Evolutionary conservation across 768 basidiomycete species (phyloP), one percentile per base, ranked within the genome.

Genomic region (Calocera viscosa): DNA sequence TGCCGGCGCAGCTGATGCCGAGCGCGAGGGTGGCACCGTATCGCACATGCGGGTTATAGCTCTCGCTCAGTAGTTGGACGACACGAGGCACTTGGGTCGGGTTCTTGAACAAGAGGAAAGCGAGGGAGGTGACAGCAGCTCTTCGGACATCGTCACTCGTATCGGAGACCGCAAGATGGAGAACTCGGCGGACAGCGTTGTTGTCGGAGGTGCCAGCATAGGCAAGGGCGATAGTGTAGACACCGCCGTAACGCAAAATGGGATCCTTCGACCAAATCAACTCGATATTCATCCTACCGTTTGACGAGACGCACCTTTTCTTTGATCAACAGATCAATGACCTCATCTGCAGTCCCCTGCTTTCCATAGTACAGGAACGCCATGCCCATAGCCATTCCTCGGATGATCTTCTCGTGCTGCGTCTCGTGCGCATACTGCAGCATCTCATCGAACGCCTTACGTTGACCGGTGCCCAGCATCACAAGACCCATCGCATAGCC

Each of bases 401-500:
- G 88, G 66, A 98, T 98, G 73, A 98, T 98, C 80, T 98, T 99
- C 80, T 99, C 96, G 74, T 98, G 96, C 73, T 96, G 93, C 1
- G 96, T 99, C 74, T 99, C 96, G 66, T 89, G 85, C 32, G 96
- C 94, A 73, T 99, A 99, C 65, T 88, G 84, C 67, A 97, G 80
- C 95, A 97, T 98, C 78, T 99, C 96, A 32, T 90, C 87, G 38
- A 93, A 85, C 65, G 86, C 85, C 39, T 84, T 86, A 32, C 82
- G 80, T 47, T 86, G 86, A 17, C 86, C 94, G 1, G 92, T 94
- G n/a, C 94, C 96, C 5, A 99, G 83, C 94, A 97, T 97, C 73
- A 97, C 85, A 65, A 99, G 81, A 34, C 96, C 96, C 94, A 99
- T 97, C 1, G 94, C 90, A 76, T 91, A 97, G 16, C 96, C 96